A percentile compares a stretch with the other conserved stretches of the same genome.
phyloP scores from a whole-genome alignment of 495 filamentous ascomycete genomes.

The Xylaria intraflava region DNA sequence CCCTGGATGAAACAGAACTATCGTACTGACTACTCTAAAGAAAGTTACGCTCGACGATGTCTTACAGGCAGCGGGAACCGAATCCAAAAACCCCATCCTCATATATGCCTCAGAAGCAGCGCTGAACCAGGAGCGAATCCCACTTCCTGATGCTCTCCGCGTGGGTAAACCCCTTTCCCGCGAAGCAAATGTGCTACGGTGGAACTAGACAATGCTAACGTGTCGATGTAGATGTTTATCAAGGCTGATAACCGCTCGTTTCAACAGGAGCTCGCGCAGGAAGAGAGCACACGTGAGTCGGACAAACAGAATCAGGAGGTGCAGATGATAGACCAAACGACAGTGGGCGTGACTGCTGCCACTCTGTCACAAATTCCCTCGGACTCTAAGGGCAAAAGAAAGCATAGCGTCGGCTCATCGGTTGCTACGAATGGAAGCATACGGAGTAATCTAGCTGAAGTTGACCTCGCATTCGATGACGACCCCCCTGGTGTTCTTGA shows the following conservation, averaged over 20 bases:
- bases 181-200: neutral
- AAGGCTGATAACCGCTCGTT: slow-evolving; percentile 40
- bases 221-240: slow-evolving; percentile 29
- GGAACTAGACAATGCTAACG: neutral
- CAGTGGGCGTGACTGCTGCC: slow-evolving; percentile 9
- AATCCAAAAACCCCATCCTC: slow-evolving; percentile 28
- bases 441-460: slow-evolving; percentile 15
- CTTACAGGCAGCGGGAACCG: slow-evolving; percentile 28
- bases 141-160: slow-evolving; percentile 34
- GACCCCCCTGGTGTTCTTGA: slow-evolving; percentile 17
- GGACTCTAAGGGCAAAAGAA: slow-evolving; percentile 7
- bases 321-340: neutral
- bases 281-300: slow-evolving; percentile 1
- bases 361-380: slow-evolving; percentile 10
- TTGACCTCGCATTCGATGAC: slow-evolving; percentile 22
- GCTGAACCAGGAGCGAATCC: slow-evolving; percentile 24
- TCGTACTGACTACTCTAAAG: slow-evolving; percentile 17
- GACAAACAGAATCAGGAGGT: slow-evolving; percentile 5
- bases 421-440: slow-evolving; percentile 23
- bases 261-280: slow-evolving; percentile 35
- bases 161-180: slow-evolving; percentile 9
- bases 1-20: neutral
- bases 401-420: slow-evolving; percentile 21
- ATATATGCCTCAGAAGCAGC: slow-evolving; percentile 40
- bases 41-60: slow-evolving; percentile 27